Base-by-base conservation (phyloP, 2,329 filamentous ascomycete genomes). In the Tolypocladium cylindrosporum region DNA sequence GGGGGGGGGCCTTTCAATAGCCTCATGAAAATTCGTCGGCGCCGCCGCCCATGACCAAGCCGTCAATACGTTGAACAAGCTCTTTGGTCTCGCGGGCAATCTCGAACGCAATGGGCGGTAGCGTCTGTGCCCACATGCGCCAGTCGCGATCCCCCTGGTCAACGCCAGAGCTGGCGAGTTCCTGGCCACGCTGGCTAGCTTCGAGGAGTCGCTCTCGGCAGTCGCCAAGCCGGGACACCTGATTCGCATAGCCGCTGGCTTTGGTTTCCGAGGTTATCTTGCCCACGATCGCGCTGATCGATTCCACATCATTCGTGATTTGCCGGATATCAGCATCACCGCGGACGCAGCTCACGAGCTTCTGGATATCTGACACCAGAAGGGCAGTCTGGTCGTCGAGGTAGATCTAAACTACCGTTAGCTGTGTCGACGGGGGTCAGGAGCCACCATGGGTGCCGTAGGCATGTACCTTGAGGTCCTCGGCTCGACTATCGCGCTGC, bases 61-160 rank as follows among this genome's bases (percentile, higher is more conserved):
- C 69, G 57, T 74, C 75, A 13, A 79, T 69, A n/a, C 69, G 69
- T 62, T 78, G 74, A 31, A 72, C 71, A 60, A 90, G 75, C 69
- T 89, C 90, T 76, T 93, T 94, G 55, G 88, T 89, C 72, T 91
- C 88, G 60, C 88, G 81, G 8, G 89, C 90, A 68, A 93, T 88
- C 72, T 91, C 88, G 72, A 95, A 95, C n/a, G 90, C 90, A 64
- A 94, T 85, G 2, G 90, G 90, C 13, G 90, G 90, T 55, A 96
- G 75, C 36, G 83, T 86, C 69, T 88, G 85, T 57, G 82, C 87
- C 77, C 87, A 87, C 67, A 79, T 77, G 61, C 78, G 78, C 83
- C 83, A 85, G 62, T 83, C 79, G 60, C 78, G 74, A 57, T 79
- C 77, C 53, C 82, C 75, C 45, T 77, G 76, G 21, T 60, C 56